phyloP scores from a whole-genome alignment of 805 yeast genomes.

The Kazachstania africana region DNA sequence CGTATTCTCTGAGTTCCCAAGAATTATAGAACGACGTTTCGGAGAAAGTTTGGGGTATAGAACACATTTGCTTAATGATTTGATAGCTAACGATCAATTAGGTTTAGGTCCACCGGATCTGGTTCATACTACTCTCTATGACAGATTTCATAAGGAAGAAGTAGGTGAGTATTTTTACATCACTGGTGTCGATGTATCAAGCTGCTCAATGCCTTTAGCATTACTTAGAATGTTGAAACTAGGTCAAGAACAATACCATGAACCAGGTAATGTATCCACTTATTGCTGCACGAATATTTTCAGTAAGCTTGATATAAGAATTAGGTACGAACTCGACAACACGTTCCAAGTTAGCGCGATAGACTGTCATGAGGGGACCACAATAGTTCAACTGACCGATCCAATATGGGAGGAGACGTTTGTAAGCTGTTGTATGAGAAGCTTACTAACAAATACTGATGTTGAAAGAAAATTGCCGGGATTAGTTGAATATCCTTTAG shows the following conservation, averaged over 20 bases:
- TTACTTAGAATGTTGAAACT: slow-evolving; percentile 31
- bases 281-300: slow-evolving; percentile 68
- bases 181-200: slow-evolving; percentile 37
- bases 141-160: slow-evolving; percentile 33
- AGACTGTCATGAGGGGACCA: slow-evolving; percentile 25
- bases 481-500: slow-evolving; percentile 37
- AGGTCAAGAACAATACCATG: slow-evolving; percentile 7
- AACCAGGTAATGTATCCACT: slow-evolving; percentile 29
- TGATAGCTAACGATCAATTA: slow-evolving; percentile 8
- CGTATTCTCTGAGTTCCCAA: slow-evolving; percentile 23
- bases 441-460: slow-evolving; percentile 41
- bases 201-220: slow-evolving; percentile 35
- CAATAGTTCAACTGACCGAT: slow-evolving; percentile 21
- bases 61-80: slow-evolving; percentile 10
- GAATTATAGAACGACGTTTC: slow-evolving; percentile 17
- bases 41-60: slow-evolving; percentile 25
- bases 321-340: slow-evolving; percentile 33
- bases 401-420: slow-evolving; percentile 50
- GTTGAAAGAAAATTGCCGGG: slow-evolving; percentile 48
- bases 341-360: slow-evolving; percentile 21
- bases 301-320: slow-evolving; percentile 59
- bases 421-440: slow-evolving; percentile 46
- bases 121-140: slow-evolving; percentile 33
- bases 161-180: slow-evolving; percentile 39
- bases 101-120: slow-evolving; percentile 73